Base-by-base conservation (phyloP, 148 eudicot species). In the Camellia lanceoleosa region DNA sequence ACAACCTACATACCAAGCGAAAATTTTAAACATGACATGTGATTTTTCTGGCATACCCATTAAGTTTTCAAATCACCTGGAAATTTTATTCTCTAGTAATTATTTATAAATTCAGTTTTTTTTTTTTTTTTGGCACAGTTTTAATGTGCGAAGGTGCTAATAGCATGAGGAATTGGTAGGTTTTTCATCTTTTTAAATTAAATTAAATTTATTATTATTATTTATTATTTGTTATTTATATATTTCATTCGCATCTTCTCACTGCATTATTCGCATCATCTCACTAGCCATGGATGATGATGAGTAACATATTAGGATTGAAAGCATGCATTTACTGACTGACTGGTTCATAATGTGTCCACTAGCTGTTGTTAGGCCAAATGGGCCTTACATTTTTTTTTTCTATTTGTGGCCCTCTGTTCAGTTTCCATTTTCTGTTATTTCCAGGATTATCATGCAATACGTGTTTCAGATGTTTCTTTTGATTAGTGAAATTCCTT, bases 341-440 rank as follows among this genome's bases (percentile, higher is more conserved):
- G 41, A 30, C 6, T 66, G 44, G 69, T 66, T 66, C 7, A 47
- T 66, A 66, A 66, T 14, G 49, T 41, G 47, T 18, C 71, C 19
- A 13, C 19, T 47, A 14, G 71, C 42, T 42, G 71, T 68, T 42
- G 71, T 14, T 42, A 42, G 49, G 23, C n/a, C 73, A 69, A 18
- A 23, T 55, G 14, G 59, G 59, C 14, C 73, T 30, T 30, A 30
- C 38, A 14, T 46, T 69, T 23, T 69, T 51, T 51, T 69, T 43
- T 69, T n/a, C 73, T 69, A 52, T 55, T 69, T 69, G 54, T 46
- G 73, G 73, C 73, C 71, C 5, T 16, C 73, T 68, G 7, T 38
- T 43, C 44, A 44, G 49, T 7, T 71, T 49, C 59, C 58, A 49
- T 46, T 8, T 9, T 47, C 52, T 47, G 56, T 52, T 71, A 2